These are phyloP conservation scores for Cladophialophora psammophila DNA, from an alignment of 2,329 filamentous ascomycete genomes.

Conservation along the genomic window DNA sequence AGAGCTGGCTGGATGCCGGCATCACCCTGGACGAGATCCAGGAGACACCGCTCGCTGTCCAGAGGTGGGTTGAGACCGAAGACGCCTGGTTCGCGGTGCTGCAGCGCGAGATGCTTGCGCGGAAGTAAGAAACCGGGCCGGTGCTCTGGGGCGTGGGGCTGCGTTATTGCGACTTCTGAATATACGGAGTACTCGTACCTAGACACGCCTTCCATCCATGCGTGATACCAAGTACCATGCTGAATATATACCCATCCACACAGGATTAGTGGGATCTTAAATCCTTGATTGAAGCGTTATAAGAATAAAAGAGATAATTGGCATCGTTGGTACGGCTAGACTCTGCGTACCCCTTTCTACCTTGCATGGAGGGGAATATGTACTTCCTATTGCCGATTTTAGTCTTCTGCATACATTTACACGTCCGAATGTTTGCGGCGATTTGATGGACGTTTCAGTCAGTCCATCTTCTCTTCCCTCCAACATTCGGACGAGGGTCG, in stretches of 20 bases:
- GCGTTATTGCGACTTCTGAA: too few relatives aligned
- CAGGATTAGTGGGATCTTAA: background rate
- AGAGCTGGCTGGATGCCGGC: constrained; percentile 49
- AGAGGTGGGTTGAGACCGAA: constrained; percentile 48
- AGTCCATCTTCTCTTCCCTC: background rate
- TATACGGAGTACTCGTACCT: too few relatives aligned
- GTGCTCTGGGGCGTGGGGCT: background rate
- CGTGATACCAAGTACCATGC: too few relatives aligned
- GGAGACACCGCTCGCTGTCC: constrained; percentile 44
- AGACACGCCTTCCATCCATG: too few relatives aligned
- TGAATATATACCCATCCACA: background rate
- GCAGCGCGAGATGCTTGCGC: constrained; percentile 51
- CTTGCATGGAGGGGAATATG: background rate
- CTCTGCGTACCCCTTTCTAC: background rate
- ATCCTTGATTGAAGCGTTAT: background rate
- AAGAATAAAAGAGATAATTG: background rate
- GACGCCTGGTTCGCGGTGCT: constrained; percentile 50
- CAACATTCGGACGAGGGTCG: background rate
- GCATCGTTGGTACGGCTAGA: background rate
- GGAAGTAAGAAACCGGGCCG: constrained; percentile 46
- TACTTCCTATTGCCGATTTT: background rate
- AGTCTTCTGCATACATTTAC: background rate
- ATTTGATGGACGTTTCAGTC: background rate
- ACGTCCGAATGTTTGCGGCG: background rate
- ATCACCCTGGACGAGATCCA: constrained; percentile 49